A percentile compares a stretch with the other conserved stretches of the same genome.
Conservation (phyloP, 2,329 filamentous ascomycete species). For the Claviceps sp. region DNA sequence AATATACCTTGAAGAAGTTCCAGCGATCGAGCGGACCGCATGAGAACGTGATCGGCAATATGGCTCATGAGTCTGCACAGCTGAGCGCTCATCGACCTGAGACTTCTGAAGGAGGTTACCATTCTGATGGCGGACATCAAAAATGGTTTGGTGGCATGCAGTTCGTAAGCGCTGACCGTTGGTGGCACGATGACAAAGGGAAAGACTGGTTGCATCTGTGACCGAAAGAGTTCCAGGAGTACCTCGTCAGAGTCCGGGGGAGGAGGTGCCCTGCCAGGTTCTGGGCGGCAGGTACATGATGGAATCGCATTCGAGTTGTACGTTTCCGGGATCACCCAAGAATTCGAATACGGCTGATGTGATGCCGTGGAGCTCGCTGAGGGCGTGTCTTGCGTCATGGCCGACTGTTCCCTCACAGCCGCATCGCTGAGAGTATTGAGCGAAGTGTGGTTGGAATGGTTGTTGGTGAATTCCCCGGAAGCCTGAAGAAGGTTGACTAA, state of each 20-base stretch:
- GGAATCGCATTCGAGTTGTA: constrained; percentile 34
- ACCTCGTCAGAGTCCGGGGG: constrained; percentile 32
- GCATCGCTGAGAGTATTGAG: constrained; percentile 16
- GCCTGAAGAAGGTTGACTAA: constrained; percentile 34
- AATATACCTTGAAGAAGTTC: constrained; percentile 36
- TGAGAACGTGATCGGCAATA: constrained; percentile 33
- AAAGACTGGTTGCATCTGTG: constrained; percentile 27
- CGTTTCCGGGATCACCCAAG: constrained; percentile 22
- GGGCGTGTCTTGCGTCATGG: constrained; percentile 13
- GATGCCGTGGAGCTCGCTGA: constrained; percentile 8
- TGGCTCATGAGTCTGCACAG: constrained; percentile 33
- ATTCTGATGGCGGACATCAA: constrained; percentile 36
- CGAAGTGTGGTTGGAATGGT: constrained; percentile 11
- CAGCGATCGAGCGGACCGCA: constrained; percentile 34
- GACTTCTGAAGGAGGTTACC: constrained; percentile 33
- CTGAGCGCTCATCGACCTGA: constrained; percentile 34
- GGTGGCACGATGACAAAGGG: constrained; percentile 34
- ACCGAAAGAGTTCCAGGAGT: constrained; percentile 30
- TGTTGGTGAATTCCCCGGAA: constrained; percentile 21
- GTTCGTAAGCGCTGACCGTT: constrained; percentile 19
- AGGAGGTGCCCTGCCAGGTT: constrained; percentile 23
- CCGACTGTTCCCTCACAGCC: constrained; percentile 13
- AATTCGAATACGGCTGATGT: constrained; percentile 7
- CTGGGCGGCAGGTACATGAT: constrained; percentile 33
- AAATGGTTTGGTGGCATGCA: constrained; percentile 30